Evolutionary conservation across 345 rosid species (phyloP), one percentile per base, ranked within the genome.

Genomic region (Euphorbia peplus): DNA sequence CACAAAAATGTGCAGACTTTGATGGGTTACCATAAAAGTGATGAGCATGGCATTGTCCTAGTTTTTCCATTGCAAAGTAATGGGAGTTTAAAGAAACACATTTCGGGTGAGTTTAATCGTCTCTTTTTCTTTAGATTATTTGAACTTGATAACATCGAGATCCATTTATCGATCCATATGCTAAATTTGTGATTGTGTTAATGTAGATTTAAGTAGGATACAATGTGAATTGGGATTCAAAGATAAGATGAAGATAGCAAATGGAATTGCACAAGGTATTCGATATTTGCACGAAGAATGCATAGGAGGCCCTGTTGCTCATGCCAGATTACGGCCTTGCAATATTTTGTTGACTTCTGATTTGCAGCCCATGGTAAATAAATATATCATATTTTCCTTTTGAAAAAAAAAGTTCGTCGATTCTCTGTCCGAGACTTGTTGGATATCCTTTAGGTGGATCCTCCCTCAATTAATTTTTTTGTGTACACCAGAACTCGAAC

Each of bases 241-340:
- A 39, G 75, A 70, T 12, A 76, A 67, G 46, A 10, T 82, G 73
- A 73, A 73, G 62, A 78, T 82, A 19, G 85, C 82, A 39, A 30
- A 67, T 42, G 74, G 65, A 21, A 76, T 64, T 32, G 82, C 82
- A 42, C 63, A 70, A 19, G 85, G 62, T 1, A 22, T 78, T 48
- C 76, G 80, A 48, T 82, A 78, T 32, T 73, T 82, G 85, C 85
- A 82, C 39, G 75, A 71, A 68, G 81, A 79, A 59, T 79, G 79
- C 67, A 76, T 75, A 15, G 64, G 60, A 41, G 78, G 82, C 63
- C 80, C 80, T 13, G 22, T 79, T 52, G 64, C 64, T 26, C 83
- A 82, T 11, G 76, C 83, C 3, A 64, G 74, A 24, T 63, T 81
- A 59, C 70, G 41, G 51, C 68, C 71, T 25, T 37, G 28, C 68